Evolutionary conservation across 2,329 filamentous ascomycete genomes (phyloP).

Genomic region (Sporothrix luriei): DNA sequence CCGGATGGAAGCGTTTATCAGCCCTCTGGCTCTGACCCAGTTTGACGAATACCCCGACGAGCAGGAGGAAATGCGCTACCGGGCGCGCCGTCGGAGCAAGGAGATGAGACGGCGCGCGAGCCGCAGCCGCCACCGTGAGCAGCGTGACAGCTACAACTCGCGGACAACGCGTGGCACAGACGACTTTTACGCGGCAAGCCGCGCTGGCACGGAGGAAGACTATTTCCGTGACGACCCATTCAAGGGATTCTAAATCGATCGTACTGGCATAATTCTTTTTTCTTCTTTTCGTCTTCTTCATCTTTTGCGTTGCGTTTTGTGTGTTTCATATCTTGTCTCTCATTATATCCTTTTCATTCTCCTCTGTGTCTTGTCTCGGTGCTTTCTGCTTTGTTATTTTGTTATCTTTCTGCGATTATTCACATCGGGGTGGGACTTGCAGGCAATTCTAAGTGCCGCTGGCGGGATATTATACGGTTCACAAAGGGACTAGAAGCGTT

Average conservation of each 20-base stretch:
- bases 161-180: slow-evolving; percentile 52
- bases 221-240: slow-evolving; percentile 63
- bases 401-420: not conserved
- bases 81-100: slow-evolving; percentile 57
- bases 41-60: slow-evolving; percentile 54
- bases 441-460: slow-evolving; percentile 27
- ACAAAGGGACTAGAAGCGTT: slow-evolving; percentile 26
- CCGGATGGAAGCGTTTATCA: slow-evolving; percentile 96
- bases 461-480: slow-evolving; percentile 28
- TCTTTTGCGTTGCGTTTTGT: not conserved
- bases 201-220: slow-evolving; percentile 57
- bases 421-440: not conserved
- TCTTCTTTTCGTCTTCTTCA: not conserved
- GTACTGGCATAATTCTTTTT: not conserved
- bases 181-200: slow-evolving; percentile 53
- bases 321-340: slow-evolving; percentile 4
- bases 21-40: slow-evolving; percentile 53
- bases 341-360: slow-evolving; percentile 22
- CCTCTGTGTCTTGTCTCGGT: not conserved
- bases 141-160: slow-evolving; percentile 56
- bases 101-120: slow-evolving; percentile 57
- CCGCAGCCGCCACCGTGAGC: slow-evolving; percentile 56
- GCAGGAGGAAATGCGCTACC: slow-evolving; percentile 53
- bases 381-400: not conserved
- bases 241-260: slow-evolving; percentile 55